phyloP scores from a whole-genome alignment of 164 flowering plant genomes.

The Paratinospora sagittata region DNA sequence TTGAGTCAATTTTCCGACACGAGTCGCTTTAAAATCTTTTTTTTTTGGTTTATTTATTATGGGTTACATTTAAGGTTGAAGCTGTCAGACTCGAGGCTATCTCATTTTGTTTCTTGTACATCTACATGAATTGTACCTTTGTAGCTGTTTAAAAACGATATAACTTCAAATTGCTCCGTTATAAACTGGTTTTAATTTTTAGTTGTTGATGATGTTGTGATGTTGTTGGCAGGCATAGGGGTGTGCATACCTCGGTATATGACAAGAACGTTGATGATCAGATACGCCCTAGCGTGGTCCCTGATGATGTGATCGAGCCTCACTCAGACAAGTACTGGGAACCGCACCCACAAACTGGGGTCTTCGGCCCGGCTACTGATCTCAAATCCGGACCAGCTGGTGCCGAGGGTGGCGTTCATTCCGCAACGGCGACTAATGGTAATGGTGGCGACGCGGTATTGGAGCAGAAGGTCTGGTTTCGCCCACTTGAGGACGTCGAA shows the following conservation, averaged over 20 bases:
- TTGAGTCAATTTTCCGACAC: too few species aligned
- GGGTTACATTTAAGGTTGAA: too few species aligned
- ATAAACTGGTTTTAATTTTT: too few species aligned
- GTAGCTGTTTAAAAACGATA: too few species aligned
- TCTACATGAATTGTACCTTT: too few species aligned
- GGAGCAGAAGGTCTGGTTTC: conserved; percentile 79
- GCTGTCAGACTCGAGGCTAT: too few species aligned
- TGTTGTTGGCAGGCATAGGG: conserved; percentile 43
- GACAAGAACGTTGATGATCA: conserved; percentile 86
- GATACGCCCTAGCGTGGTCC: conserved; percentile 36
- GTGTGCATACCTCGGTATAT: conserved; percentile 43
- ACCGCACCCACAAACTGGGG: conserved; percentile 76
- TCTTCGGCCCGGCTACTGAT: conserved; percentile 62
- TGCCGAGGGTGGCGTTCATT: conserved; percentile 12
- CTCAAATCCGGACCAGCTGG: conserved; percentile 14
- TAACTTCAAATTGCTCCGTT: too few species aligned
- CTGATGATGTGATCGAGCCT: conserved; percentile 52
- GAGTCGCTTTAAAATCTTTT: too few species aligned
- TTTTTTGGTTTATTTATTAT: too few species aligned
- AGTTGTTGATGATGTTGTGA: too few species aligned
- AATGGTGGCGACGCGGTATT: conserved; percentile 30
- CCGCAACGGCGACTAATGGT: conserved; percentile 18
- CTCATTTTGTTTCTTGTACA: too few species aligned
- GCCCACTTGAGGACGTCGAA: conserved; percentile 71
- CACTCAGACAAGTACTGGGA: conserved; percentile 71